Base-by-base conservation (phyloP, 179 eudicot species). In the Vitellaria paradoxa region DNA sequence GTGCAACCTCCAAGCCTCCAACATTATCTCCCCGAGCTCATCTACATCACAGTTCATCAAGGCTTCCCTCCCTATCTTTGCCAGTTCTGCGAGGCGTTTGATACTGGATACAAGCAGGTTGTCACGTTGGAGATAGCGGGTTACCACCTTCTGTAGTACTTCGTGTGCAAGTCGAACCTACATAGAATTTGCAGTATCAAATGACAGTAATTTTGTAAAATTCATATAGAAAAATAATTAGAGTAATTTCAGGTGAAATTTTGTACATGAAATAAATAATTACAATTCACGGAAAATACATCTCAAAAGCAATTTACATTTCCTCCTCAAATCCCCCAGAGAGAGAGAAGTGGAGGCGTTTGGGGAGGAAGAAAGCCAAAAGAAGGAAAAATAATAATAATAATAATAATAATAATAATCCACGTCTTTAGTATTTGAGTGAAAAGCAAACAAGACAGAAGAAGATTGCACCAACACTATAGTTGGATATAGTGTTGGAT, bases 81-180 rank as follows among this genome's bases (percentile, higher is more conserved):
- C 97, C 70, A 96, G 88, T 71, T 96, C 97, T 62, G 87, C 87
- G 10, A 96, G 99, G 62, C 99, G 97, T 84, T 94, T 93, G 84
- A 96, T 94, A 76, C 99, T 96, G 53, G 97, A 96, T 65, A 96
- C 80, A 17, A 96, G 97, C 47, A 96, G 82, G 80, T 86, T 96
- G 78, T 96, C 99, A 14, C 99, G 85, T 78, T 84, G 88, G 64
- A 96, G 89, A 73, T 96, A 94, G 8, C 98, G 93, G 20, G 85
- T 84, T 69, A 96, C 99, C 74, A 96, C 99, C 75, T 96, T 96
- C 74, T 94, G 97, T 59, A 96, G 85, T 46, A 96, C 99, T 84
- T 87, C 88, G 83, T 91, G 97, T 47, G 99, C 99, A 59, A 94
- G 97, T 46, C 99, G 92, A 45, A 94, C 97, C 99, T 96, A 79